These are phyloP conservation scores for Trametes elegans DNA, from an alignment of 768 basidiomycete genomes.

Conservation along the genomic window DNA sequence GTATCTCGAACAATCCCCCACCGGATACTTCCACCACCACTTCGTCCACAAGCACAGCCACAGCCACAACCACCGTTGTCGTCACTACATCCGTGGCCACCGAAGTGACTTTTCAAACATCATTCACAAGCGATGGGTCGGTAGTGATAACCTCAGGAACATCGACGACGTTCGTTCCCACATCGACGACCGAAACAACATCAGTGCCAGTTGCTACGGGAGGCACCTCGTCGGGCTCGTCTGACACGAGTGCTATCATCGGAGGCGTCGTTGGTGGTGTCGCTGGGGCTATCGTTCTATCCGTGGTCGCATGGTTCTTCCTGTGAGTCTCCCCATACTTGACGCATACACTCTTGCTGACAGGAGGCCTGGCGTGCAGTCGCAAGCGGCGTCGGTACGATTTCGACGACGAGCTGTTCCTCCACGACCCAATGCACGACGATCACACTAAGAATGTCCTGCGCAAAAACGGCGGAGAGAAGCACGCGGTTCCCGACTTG, in stretches of 20 bases:
- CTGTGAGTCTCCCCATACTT: conserved; percentile 18
- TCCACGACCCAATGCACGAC: neutral
- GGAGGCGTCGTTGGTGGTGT: conserved; percentile 22
- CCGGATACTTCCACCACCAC: neutral
- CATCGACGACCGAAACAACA: conserved; percentile 7
- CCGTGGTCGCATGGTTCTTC: conserved; percentile 16
- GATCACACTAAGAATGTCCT: conserved; percentile 1
- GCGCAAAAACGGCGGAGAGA: conserved; percentile 2
- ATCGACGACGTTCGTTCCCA: neutral
- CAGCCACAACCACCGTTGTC: neutral
- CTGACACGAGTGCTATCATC: conserved; percentile 16
- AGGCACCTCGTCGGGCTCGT: neutral
- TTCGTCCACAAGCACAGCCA: neutral
- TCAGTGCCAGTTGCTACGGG: conserved; percentile 1
- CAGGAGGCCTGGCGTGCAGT: neutral
- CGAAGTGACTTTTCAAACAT: conserved; percentile 11
- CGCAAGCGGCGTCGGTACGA: conserved; percentile 9
- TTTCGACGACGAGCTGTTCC: conserved; percentile 21
- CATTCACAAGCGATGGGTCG: conserved; percentile 16
- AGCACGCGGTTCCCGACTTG: neutral
- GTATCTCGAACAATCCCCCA: neutral
- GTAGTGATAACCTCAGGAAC: conserved; percentile 18
- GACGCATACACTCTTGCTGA: no score
- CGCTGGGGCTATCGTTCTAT: conserved; percentile 9
- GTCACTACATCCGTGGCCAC: conserved; percentile 8